Conservation (phyloP, 2,329 filamentous ascomycete species). For the Xylariaceae sp. region DNA sequence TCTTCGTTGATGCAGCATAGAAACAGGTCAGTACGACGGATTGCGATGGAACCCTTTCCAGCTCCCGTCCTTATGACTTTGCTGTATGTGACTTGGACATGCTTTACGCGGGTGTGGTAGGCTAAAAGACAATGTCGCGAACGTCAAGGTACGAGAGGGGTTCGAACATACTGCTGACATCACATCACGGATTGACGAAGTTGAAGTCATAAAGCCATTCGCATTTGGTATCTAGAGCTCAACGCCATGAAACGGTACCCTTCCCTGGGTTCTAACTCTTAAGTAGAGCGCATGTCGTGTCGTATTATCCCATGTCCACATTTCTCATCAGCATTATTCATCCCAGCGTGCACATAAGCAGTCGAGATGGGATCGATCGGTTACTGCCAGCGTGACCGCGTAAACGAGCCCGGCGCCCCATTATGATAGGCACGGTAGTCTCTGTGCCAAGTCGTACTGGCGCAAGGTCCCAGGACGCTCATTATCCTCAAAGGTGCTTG, state of each 20-base stretch:
- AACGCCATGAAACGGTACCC: constrained; percentile 2
- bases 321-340: constrained; percentile 23
- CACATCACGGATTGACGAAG: too few relatives aligned
- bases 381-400: not conserved
- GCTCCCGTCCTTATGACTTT: too few relatives aligned
- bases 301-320: constrained; percentile 1
- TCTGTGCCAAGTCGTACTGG: not conserved
- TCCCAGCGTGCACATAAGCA: not conserved
- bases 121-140: too few relatives aligned
- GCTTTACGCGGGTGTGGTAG: too few relatives aligned
- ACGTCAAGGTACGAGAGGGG: too few relatives aligned
- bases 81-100: too few relatives aligned
- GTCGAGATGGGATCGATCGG: not conserved
- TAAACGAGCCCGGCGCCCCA: not conserved
- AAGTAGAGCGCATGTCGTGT: constrained; percentile 23
- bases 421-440: not conserved
- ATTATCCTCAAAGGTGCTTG: constrained; percentile 3
- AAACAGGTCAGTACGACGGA: too few relatives aligned
- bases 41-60: too few relatives aligned
- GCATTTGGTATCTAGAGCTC: not conserved
- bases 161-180: too few relatives aligned
- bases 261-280: constrained; percentile 29
- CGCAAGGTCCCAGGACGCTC: not conserved
- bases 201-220: not conserved
- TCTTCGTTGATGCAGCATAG: too few relatives aligned